Evolutionary conservation across 805 yeast genomes (phyloP).

Genomic region (Cephaloascus fragrans): DNA sequence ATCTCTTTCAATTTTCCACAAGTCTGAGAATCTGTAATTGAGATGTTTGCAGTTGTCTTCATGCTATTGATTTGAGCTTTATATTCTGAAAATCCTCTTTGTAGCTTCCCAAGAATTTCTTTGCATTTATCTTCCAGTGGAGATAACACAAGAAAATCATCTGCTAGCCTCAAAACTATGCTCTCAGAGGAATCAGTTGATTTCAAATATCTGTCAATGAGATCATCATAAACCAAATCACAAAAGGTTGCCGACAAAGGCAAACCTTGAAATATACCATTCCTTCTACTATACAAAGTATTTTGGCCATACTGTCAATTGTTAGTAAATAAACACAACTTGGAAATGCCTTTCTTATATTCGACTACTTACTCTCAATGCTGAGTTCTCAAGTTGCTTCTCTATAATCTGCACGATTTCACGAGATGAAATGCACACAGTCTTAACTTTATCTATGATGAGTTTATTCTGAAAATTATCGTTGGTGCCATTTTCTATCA

Average conservation of each 20-base stretch:
- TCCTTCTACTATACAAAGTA: slow-evolving; percentile 29
- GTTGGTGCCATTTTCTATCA: slow-evolving; percentile 6
- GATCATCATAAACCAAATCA: slow-evolving; percentile 57
- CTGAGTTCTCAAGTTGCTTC: slow-evolving; percentile 45
- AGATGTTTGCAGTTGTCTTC: slow-evolving; percentile 11
- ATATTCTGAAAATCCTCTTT: slow-evolving; percentile 11
- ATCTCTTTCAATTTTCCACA: neutral
- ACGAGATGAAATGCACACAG: slow-evolving; percentile 24
- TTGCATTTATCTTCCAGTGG: slow-evolving; percentile 13
- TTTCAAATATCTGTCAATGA: slow-evolving; percentile 32
- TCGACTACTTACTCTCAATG: slow-evolving; percentile 24
- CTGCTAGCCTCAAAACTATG: slow-evolving; percentile 59
- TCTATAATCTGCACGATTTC: slow-evolving; percentile 36
- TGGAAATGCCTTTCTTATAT: too few relatives aligned
- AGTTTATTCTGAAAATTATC: slow-evolving; percentile 5
- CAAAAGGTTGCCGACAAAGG: slow-evolving; percentile 68
- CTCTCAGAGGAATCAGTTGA: slow-evolving; percentile 13
- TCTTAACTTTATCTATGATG: slow-evolving; percentile 20
- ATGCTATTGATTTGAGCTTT: slow-evolving; percentile 26
- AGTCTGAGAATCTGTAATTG: neutral
- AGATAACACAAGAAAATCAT: slow-evolving; percentile 74
- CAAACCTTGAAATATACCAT: slow-evolving; percentile 83
- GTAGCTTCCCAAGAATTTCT: neutral
- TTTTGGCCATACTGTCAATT: neutral
- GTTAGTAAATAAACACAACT: neutral